Base-by-base conservation (phyloP, 331 rosid species). In the Quercus tomentella region DNA sequence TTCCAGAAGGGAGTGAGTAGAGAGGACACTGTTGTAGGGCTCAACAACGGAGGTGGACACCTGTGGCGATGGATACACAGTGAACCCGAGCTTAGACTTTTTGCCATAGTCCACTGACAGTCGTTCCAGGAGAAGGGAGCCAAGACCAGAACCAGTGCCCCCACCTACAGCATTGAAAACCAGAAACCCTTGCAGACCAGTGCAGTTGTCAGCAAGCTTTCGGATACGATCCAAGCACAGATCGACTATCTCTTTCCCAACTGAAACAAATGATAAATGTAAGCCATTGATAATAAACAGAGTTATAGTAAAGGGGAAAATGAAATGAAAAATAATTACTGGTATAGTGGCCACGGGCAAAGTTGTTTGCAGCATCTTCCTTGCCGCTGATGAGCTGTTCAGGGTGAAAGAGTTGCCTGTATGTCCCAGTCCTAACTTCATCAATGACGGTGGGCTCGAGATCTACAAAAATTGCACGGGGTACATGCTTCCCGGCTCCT, bases 41-140 rank as follows among this genome's bases (percentile, higher is more conserved):
- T 90, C 94, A 76, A 90, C 94, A 61, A 88, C 92, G 65, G 94
- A 90, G 62, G 94, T 90, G 33, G 92, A 90, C n/a, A 90, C 94
- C 81, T 90, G 92, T 0, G 94, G 92, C 10, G 94, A 90, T 4
- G 94, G 94, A 52, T 90, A 90, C 57, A 90, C 92, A 17, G 92
- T 90, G 81, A 90, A 90, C 56, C 93, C 93, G 17, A 89, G 93
- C 87, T 89, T 89, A 25, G 93, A 89, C 73, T 89, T 89, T 79
- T 89, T 90, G 73, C 94, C 94, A 21, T 90, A 90, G 86, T 90
- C 94, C 78, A 90, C 94, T 0, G 92, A 90, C 26, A 90, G 94
- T 22, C 94, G 91, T 77, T 88, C 94, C 65, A 90, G 77, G 62
- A 90, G 75, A 77, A 90, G 92, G 72, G 94, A 90, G 75, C 94